These are phyloP conservation scores for Lachancea meyersii DNA, from an alignment of 805 yeast species.

Conservation along the genomic window DNA sequence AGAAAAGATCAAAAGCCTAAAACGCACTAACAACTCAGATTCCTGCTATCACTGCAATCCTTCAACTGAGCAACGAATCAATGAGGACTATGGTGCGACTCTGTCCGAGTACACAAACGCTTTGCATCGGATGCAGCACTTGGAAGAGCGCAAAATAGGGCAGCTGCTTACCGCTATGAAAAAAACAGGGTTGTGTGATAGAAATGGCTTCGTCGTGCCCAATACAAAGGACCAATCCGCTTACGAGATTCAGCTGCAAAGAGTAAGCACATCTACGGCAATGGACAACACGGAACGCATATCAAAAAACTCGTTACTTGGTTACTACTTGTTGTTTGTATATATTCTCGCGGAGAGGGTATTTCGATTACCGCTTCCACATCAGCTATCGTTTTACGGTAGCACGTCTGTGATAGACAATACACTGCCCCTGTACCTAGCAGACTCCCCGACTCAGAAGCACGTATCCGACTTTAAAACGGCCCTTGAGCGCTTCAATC, in stretches of 20 bases:
- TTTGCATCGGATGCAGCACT: conserved; percentile 12
- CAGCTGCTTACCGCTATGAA: conserved; percentile 18
- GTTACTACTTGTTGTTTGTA: conserved; percentile 26
- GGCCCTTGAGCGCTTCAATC: conserved; percentile 22
- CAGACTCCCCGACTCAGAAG: conserved; percentile 13
- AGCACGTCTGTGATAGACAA: conserved; percentile 24
- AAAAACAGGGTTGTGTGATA: conserved; percentile 13
- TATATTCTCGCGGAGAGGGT: conserved; percentile 18
- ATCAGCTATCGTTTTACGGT: conserved; percentile 22
- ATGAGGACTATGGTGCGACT: conserved; percentile 25
- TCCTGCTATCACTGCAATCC: neutral
- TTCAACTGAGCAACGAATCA: neutral
- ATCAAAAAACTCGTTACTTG: conserved; percentile 21
- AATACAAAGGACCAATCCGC: neutral
- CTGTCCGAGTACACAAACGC: conserved; percentile 21
- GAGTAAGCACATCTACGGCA: conserved; percentile 5
- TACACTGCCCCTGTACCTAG: conserved; percentile 20
- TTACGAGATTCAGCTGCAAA: neutral
- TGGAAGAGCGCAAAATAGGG: conserved; percentile 16
- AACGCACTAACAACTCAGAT: neutral
- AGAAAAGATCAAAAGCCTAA: neutral
- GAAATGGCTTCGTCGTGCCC: conserved; percentile 12
- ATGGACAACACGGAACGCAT: conserved; percentile 10
- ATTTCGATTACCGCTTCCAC: conserved; percentile 20
- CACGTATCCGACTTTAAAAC: conserved; percentile 12